Conservation (phyloP, 257 asterid genomes). For the Vinca minor region DNA sequence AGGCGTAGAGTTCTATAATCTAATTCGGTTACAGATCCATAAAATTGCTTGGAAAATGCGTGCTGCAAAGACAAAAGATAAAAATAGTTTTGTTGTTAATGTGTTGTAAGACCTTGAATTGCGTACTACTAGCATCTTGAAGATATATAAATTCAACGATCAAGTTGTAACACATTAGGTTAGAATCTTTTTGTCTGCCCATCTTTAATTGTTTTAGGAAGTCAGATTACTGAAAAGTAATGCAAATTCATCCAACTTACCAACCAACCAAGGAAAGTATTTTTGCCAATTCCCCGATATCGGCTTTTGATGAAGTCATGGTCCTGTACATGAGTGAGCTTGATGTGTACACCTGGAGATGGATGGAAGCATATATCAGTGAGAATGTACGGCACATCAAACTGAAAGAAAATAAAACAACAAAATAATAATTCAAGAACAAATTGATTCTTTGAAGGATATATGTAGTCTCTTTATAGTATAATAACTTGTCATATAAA, state of each 20-base stretch:
- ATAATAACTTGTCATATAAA: no score
- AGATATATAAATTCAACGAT: no score
- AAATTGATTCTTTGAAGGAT: not conserved
- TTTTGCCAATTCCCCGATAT: slow-evolving; percentile 34
- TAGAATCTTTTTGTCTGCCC: no score
- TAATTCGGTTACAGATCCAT: slow-evolving; percentile 25
- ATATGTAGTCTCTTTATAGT: not conserved
- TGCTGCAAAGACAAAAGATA: slow-evolving; percentile 14
- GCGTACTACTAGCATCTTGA: no score
- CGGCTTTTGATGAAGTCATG: slow-evolving; percentile 44
- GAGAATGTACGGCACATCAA: not conserved
- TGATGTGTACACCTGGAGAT: slow-evolving; percentile 29
- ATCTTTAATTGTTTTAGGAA: no score
- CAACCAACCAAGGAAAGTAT: slow-evolving; percentile 44
- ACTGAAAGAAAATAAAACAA: not conserved
- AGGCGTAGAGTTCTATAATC: slow-evolving; percentile 26
- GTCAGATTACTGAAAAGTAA: no score
- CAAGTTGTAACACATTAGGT: no score
- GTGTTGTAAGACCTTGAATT: no score
- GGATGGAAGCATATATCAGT: not conserved
- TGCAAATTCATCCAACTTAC: no score
- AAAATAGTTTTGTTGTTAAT: not conserved
- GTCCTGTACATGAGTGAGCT: slow-evolving; percentile 36
- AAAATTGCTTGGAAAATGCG: slow-evolving; percentile 30
- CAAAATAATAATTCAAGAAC: not conserved